Evolutionary conservation across 176 grass and related monocot genomes (phyloP), one percentile per base, ranked within the genome.

Genomic region (Eragrostis curvula): DNA sequence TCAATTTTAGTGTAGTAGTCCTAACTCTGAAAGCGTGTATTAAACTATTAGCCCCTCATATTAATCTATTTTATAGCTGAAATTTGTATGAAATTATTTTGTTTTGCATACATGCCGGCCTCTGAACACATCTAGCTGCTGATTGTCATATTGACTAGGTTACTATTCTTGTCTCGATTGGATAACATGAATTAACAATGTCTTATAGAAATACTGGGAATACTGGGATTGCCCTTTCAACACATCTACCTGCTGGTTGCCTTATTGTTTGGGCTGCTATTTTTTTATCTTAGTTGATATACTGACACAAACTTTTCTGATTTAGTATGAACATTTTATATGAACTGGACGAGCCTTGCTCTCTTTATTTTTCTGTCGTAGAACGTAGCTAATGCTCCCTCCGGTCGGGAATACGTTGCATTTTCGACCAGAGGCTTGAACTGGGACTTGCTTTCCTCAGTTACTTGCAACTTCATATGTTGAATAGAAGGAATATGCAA

Each of bases 361-460:
- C 43, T 65, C 52, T 44, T 71, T 68, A 47, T 70, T 75, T 30
- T 64, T 48, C 20, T 53, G n/a, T 42, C 40, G 47, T 75, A 53
- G 32, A 18, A 25, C 25, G 59, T 63, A 61, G 61, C 29, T 36
- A 29, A 68, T 32, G 24, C 24, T 58, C 21, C 9, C n/a, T 58
- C 56, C n/a, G 21, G 56, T 58, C 21, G 21, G 20, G 52, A 21
- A 56, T 56, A 9, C 24, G 24, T 24, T 21, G 3, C 24, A n/a
- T 58, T 58, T 21, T 21, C 5, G n/a, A 58, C n/a, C 3, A 3
- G 56, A 58, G 9, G 21, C 21, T 61, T 61, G 58, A 61, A 28
- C 58, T 14, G 24, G 58, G 27, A 27, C n/a, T 58, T 58, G 8
- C 23, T 61, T 61, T 28, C 3, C 58, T 28, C 4, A 12, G 23